Percentiles rank a stretch among this genome's conserved stretches.
Evolutionary conservation across 208 protist species (phyloP).

Genomic region (Angomonas deanei): DNA sequence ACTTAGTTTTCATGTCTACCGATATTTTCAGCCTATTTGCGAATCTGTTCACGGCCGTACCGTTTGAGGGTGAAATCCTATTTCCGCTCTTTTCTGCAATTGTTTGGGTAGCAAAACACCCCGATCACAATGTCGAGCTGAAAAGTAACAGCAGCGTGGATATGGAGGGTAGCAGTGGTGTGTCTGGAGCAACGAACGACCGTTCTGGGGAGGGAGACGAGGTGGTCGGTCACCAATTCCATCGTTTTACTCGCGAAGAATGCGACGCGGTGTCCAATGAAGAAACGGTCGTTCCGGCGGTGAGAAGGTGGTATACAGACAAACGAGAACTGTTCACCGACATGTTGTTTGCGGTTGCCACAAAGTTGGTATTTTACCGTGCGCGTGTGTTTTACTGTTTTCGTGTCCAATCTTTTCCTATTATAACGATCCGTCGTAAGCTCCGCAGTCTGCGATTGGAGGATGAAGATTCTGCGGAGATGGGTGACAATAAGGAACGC

Average conservation of each 20-base stretch:
- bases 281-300: background rate
- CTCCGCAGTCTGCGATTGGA: background rate
- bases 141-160: too few relatives aligned
- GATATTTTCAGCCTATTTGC: background rate
- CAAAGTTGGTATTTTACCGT: background rate
- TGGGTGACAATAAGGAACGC: background rate
- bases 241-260: too few relatives aligned
- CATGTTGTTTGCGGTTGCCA: background rate
- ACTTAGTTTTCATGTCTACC: too few relatives aligned
- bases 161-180: background rate
- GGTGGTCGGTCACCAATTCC: too few relatives aligned
- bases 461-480: background rate
- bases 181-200: background rate
- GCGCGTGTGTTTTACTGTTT: background rate
- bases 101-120: background rate
- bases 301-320: background rate
- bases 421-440: background rate
- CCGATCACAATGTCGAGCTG: too few relatives aligned
- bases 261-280: background rate
- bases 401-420: background rate
- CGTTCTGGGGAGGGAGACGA: background rate
- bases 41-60: background rate
- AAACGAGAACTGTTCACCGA: background rate
- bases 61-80: background rate
- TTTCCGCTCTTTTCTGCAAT: background rate